These are phyloP conservation scores for Bathelium albidoporum DNA, from an alignment of 495 filamentous ascomycete genomes.

Conservation along the genomic window DNA sequence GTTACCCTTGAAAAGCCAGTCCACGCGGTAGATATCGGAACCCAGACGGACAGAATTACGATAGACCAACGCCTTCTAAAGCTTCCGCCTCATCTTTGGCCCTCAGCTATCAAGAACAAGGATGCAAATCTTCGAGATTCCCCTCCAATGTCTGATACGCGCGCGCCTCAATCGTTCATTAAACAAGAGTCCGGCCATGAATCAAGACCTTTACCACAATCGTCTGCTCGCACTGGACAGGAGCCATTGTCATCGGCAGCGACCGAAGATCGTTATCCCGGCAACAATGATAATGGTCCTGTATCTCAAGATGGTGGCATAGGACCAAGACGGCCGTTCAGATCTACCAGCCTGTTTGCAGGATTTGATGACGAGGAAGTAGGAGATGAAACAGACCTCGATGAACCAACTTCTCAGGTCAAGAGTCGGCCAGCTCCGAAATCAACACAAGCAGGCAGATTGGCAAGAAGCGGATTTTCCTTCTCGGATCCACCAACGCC, in stretches of 20 bases:
- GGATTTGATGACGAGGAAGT: slow-evolving; percentile 51
- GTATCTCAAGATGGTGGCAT: slow-evolving; percentile 47
- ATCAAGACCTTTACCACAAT: neutral
- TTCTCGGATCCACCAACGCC: slow-evolving; percentile 32
- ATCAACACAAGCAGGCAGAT: slow-evolving; percentile 8
- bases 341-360: slow-evolving; percentile 76
- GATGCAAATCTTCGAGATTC: slow-evolving; percentile 23
- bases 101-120: slow-evolving; percentile 55
- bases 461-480: slow-evolving; percentile 20
- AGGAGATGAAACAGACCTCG: slow-evolving; percentile 12
- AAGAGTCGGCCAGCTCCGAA: slow-evolving; percentile 5
- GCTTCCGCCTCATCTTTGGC: slow-evolving; percentile 66
- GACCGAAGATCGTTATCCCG: slow-evolving; percentile 59
- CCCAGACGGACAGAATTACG: slow-evolving; percentile 85
- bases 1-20: slow-evolving; percentile 33
- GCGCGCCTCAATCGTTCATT: neutral
- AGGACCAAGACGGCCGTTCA: slow-evolving; percentile 55
- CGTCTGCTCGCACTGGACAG: neutral
- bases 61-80: slow-evolving; percentile 63
- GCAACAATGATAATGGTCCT: slow-evolving; percentile 75
- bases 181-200: neutral
- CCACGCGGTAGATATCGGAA: slow-evolving; percentile 39
- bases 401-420: slow-evolving; percentile 5
- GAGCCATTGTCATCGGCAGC: slow-evolving; percentile 10
- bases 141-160: neutral